Percentiles rank a stretch among this genome's conserved stretches.
Conservation (phyloP, 345 rosid genomes). For the Reutealis trisperma region DNA sequence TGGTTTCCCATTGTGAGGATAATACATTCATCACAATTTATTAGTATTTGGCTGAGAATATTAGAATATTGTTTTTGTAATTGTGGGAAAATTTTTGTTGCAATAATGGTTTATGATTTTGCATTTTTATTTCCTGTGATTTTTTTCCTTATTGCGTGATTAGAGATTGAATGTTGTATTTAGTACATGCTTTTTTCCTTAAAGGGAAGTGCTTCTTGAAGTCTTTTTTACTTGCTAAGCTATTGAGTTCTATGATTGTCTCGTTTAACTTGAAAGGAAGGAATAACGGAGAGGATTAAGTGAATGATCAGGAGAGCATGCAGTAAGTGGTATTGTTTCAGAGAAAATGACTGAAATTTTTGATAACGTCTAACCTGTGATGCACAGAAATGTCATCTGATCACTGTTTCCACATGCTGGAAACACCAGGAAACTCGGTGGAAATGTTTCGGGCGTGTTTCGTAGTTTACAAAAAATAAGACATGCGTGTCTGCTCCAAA, state of each 20-base stretch:
- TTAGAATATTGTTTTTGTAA: constrained; percentile 30
- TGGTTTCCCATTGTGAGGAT: constrained; percentile 19
- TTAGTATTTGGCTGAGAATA: constrained; percentile 21
- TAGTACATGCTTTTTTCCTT: neutral
- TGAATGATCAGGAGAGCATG: neutral
- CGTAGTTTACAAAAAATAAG: too few relatives aligned
- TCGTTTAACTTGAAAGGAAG: neutral
- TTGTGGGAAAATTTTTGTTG: constrained; percentile 16
- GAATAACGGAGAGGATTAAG: neutral
- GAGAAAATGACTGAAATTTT: neutral
- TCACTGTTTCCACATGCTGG: too few relatives aligned
- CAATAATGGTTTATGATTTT: constrained; percentile 22
- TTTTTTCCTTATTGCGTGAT: neutral
- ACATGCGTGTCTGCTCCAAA: too few relatives aligned
- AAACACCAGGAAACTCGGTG: too few relatives aligned
- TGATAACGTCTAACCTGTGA: too few relatives aligned
- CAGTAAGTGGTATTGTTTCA: neutral
- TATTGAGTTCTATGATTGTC: neutral
- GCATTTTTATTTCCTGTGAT: neutral
- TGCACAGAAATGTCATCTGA: too few relatives aligned
- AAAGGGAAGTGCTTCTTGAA: neutral
- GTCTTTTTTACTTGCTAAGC: neutral
- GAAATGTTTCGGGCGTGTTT: too few relatives aligned
- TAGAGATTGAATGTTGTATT: neutral
- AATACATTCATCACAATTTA: constrained; percentile 19